Evolutionary conservation across 768 basidiomycete species (phyloP).

Genomic region (Termitomyces sp.): DNA sequence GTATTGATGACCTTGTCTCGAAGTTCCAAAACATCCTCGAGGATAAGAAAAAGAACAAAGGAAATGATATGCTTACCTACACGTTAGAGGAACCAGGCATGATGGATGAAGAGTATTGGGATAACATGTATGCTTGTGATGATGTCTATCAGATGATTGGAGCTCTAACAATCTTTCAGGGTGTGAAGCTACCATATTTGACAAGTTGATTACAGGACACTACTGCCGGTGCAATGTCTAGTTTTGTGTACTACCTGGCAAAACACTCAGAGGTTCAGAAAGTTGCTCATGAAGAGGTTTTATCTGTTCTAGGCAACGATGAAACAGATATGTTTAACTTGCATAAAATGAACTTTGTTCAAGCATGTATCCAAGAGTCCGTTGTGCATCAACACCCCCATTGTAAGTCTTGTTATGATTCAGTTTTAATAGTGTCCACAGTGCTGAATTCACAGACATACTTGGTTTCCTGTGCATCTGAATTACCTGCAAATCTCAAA

Average conservation of each 20-base stretch:
- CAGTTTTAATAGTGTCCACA: neutral
- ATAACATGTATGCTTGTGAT: neutral
- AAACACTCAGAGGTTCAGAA: constrained; percentile 34
- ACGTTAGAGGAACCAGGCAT: constrained; percentile 31
- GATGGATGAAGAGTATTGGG: constrained; percentile 29
- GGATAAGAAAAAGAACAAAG: constrained; percentile 27
- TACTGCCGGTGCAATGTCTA: constrained; percentile 34
- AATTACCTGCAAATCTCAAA: neutral
- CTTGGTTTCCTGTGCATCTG: neutral
- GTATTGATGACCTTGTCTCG: constrained; percentile 27
- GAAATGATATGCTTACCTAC: constrained; percentile 33
- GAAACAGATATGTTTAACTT: constrained; percentile 29
- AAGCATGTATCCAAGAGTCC: constrained; percentile 39
- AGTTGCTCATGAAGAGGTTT: constrained; percentile 35
- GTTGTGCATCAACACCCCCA: constrained; percentile 31
- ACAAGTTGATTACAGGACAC: constrained; percentile 27
- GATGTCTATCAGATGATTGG: neutral
- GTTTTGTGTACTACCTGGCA: constrained; percentile 34
- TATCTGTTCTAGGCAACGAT: constrained; percentile 23
- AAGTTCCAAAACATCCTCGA: constrained; percentile 25
- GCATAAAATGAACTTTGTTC: constrained; percentile 25
- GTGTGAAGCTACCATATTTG: neutral
- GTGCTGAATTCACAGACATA: neutral
- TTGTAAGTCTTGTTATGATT: constrained; percentile 7
- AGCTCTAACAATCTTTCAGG: constrained; percentile 32